Evolutionary conservation across 1,284 basidiomycete genomes (phyloP), one percentile per base, ranked within the genome.

Genomic region (Waitea zeae): DNA sequence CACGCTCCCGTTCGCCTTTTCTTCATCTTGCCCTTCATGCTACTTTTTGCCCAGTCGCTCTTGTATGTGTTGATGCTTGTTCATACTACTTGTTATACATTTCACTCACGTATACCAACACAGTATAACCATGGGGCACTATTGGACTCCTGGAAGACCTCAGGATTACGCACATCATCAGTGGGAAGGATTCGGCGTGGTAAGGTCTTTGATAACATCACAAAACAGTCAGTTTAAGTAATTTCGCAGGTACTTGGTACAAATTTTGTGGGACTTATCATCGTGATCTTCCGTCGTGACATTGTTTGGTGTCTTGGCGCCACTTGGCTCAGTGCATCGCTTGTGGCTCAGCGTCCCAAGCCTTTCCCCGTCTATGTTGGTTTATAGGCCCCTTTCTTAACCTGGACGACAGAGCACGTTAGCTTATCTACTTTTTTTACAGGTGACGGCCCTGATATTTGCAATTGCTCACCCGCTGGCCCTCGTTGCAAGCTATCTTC

Each of bases 1-100:
- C 80, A 83, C 39, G 74, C 77, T 0, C 80, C 80, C 0, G 49
- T 81, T 18, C 61, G 79, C 3, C 71, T 79, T 38, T 82, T 82
- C 50, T 56, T 81, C 40, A 57, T 79, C 17, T 57, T 80, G 2
- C 60, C 64, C 0, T 40, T 68, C 4, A 56, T 53, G 1, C 46
- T 69, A 15, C 46, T 65, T 37, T 62, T 70, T 42, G 57, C 61
- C 1, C 59, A 66, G 33, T 62, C 59, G 5, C 57, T 72, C 9
- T 70, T 72, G 66, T 71, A 40, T 36, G 61, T 52, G 13, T 17
- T 31, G 24, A 12, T 26, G 12, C 7, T 19, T 31, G 13, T 24
- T 31, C 26, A 5, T 22, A 30, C n/a, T 33, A 17, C 6, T 17
- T 29, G 14, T 37, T 30, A 7, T 17, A 18, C n/a, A 3, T 33